Percentiles rank a stretch among this genome's conserved stretches.
phyloP scores from a whole-genome alignment of 2,329 filamentous ascomycete species.

The Diaporthe sp. region DNA sequence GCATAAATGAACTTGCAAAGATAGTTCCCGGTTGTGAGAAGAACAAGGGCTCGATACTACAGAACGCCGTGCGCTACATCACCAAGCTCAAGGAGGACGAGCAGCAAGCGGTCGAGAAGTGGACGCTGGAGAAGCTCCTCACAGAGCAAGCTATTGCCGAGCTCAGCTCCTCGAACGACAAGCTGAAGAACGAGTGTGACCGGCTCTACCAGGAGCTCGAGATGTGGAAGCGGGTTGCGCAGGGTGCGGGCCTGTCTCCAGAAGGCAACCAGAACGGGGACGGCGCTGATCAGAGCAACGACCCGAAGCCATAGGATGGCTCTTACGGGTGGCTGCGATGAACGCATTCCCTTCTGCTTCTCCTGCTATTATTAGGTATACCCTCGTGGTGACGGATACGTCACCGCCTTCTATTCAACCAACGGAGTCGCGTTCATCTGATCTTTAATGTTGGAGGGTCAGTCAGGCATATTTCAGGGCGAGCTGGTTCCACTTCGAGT shows the following conservation, averaged over 20 bases:
- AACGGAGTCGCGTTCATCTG: constrained; percentile 30
- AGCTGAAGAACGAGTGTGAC: constrained; percentile 84
- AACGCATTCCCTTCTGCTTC: constrained; percentile 35
- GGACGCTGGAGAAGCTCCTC: constrained; percentile 90
- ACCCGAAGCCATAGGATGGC: constrained; percentile 44
- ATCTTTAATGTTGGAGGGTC: background rate
- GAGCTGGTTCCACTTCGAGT: background rate
- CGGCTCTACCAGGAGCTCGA: constrained; percentile 82
- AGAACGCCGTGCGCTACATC: constrained; percentile 94
- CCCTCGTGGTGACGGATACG: constrained; percentile 19
- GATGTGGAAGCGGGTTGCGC: constrained; percentile 80
- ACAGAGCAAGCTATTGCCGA: constrained; percentile 92
- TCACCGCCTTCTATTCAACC: constrained; percentile 31
- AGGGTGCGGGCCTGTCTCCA: constrained; percentile 66
- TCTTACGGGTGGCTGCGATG: constrained; percentile 32
- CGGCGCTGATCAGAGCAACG: constrained; percentile 49
- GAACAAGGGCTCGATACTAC: constrained; percentile 97
- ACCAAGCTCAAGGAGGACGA: constrained; percentile 95
- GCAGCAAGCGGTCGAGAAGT: constrained; percentile 92
- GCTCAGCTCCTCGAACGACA: constrained; percentile 87
- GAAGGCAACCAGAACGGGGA: constrained; percentile 49
- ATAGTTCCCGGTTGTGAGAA: constrained; percentile 98
- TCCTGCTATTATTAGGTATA: constrained; percentile 33
- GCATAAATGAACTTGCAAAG: constrained; percentile 97
- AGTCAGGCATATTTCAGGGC: background rate